These are phyloP conservation scores for Cyclanthera cordifolia DNA, from an alignment of 306 rosid species.

Conservation along the genomic window DNA sequence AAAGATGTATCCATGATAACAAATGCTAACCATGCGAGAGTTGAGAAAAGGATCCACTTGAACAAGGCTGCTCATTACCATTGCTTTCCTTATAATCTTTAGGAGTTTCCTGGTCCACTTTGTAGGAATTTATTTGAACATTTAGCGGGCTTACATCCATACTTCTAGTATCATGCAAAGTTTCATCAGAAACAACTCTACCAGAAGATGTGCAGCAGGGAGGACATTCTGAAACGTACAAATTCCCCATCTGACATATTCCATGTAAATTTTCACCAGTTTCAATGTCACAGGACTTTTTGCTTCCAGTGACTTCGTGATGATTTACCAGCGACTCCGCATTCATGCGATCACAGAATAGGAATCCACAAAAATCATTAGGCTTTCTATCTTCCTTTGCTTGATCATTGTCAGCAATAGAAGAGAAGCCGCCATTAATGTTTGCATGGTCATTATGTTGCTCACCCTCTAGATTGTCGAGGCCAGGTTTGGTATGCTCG, in stretches of 20 bases:
- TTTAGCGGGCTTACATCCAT: slow-evolving; percentile 16
- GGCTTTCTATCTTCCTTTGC: slow-evolving; percentile 21
- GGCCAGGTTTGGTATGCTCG: slow-evolving; percentile 26
- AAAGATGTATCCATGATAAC: background rate
- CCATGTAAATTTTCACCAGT: slow-evolving; percentile 20
- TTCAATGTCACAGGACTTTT: slow-evolving; percentile 19
- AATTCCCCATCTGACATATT: slow-evolving; percentile 22
- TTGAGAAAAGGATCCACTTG: slow-evolving; percentile 6
- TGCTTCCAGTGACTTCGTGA: slow-evolving; percentile 21
- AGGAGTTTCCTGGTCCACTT: slow-evolving; percentile 22
- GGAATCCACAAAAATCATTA: slow-evolving; percentile 18
- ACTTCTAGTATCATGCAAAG: slow-evolving; percentile 16
- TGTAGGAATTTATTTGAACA: slow-evolving; percentile 19
- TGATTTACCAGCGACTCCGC: slow-evolving; percentile 24
- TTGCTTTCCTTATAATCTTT: slow-evolving; percentile 34
- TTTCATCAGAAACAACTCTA: slow-evolving; percentile 25
- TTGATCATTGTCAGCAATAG: slow-evolving; percentile 32
- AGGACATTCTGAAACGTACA: slow-evolving; percentile 28
- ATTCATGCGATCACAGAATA: slow-evolving; percentile 17
- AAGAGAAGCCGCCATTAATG: slow-evolving; percentile 18
- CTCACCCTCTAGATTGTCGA: slow-evolving; percentile 34
- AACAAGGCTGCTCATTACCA: slow-evolving; percentile 1
- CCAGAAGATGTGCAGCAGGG: slow-evolving; percentile 23
- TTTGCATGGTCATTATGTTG: slow-evolving; percentile 25
- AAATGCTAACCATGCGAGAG: slow-evolving; percentile 6